phyloP scores from a whole-genome alignment of 495 filamentous ascomycete genomes.

The Astrothelium macrocarpum region DNA sequence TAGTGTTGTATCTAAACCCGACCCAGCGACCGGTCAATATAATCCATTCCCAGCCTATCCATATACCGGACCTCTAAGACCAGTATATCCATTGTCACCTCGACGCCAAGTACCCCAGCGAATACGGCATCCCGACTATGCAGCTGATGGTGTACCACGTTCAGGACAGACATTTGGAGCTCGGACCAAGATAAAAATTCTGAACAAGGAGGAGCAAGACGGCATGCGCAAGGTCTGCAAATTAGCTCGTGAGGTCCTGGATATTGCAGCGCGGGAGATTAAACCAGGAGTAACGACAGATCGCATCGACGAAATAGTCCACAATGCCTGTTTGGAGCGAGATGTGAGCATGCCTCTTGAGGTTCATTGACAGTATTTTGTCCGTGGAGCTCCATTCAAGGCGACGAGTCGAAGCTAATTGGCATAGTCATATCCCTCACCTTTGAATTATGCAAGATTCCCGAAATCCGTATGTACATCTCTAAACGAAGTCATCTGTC shows the following conservation, averaged over 20 bases:
- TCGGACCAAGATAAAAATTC: slow-evolving; percentile 67
- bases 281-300: slow-evolving; percentile 91
- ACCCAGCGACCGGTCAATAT: slow-evolving; percentile 77
- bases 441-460: slow-evolving; percentile 91
- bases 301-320: slow-evolving; percentile 89
- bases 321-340: slow-evolving; percentile 90
- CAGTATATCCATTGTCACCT: slow-evolving; percentile 80
- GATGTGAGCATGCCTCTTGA: slow-evolving; percentile 48
- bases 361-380: slow-evolving; percentile 9
- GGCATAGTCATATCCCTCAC: slow-evolving; percentile 82
- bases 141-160: slow-evolving; percentile 63
- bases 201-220: slow-evolving; percentile 68
- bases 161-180: slow-evolving; percentile 39
- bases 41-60: slow-evolving; percentile 84
- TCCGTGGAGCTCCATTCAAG: slow-evolving; percentile 7
- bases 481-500: slow-evolving; percentile 80
- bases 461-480: slow-evolving; percentile 98
- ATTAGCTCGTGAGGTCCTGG: slow-evolving; percentile 81
- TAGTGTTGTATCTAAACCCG: slow-evolving; percentile 72
- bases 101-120: slow-evolving; percentile 62
- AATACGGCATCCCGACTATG: slow-evolving; percentile 80
- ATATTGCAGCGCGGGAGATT: slow-evolving; percentile 72
- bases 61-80: slow-evolving; percentile 71
- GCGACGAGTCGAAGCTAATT: slow-evolving; percentile 2
- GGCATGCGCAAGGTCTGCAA: slow-evolving; percentile 92